Percentiles rank a stretch among this genome's conserved stretches.
Evolutionary conservation across 2,329 filamentous ascomycete species (phyloP).

Genomic region (Ilyonectria sp.): DNA sequence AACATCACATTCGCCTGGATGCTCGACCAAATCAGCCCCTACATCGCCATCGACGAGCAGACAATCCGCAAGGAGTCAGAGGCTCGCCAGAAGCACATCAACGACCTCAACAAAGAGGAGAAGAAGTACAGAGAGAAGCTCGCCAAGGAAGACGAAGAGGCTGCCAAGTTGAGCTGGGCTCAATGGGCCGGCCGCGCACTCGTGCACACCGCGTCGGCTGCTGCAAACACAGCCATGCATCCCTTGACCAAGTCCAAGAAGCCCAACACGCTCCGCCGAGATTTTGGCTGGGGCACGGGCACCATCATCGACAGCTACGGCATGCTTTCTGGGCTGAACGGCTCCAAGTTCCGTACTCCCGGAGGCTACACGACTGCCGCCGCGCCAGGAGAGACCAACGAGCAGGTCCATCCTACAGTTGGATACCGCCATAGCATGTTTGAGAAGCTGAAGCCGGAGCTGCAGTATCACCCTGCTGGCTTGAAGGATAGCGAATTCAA

Average conservation of each 20-base stretch:
- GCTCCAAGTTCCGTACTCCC: constrained; percentile 32
- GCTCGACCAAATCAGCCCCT: constrained; percentile 45
- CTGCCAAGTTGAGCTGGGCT: constrained; percentile 33
- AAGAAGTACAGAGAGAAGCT: constrained; percentile 25
- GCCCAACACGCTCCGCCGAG: constrained; percentile 33
- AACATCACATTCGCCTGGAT: constrained; percentile 47
- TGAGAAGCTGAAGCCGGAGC: constrained; percentile 26
- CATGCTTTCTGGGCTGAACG: constrained; percentile 35
- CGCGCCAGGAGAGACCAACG: constrained; percentile 34
- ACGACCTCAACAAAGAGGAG: constrained; percentile 37
- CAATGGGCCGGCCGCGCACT: constrained; percentile 32
- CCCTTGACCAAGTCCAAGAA: constrained; percentile 23
- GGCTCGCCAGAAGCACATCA: constrained; percentile 40
- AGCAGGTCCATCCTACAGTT: constrained; percentile 43
- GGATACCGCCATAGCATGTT: constrained; percentile 37
- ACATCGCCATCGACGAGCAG: constrained; percentile 32
- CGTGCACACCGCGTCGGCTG: neutral
- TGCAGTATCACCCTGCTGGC: constrained; percentile 38
- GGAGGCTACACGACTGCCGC: constrained; percentile 37
- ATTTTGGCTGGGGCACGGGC: constrained; percentile 45
- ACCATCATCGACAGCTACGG: constrained; percentile 45
- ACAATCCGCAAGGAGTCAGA: constrained; percentile 28
- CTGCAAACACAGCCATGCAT: constrained; percentile 15
- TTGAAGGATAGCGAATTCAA: constrained; percentile 29
- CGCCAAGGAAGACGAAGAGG: neutral